Percentiles rank a stretch among this genome's conserved stretches.
phyloP scores from a whole-genome alignment of 208 protist genomes.

The Wallacemonas sp. region DNA sequence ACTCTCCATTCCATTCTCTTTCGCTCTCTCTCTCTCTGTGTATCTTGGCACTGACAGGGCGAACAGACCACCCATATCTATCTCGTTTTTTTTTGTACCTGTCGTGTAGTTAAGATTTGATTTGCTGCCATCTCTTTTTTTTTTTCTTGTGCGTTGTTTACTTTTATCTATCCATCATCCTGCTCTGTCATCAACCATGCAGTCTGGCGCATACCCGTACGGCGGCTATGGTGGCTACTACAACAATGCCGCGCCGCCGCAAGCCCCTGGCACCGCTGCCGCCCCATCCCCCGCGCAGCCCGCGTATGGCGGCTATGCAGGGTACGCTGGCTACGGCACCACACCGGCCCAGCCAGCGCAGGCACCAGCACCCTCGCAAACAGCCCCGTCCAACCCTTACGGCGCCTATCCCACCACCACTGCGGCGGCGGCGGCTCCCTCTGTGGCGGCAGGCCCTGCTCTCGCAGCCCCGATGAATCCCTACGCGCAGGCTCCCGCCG shows the following conservation, averaged over 20 bases:
- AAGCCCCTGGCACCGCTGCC: neutral
- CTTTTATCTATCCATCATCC: neutral
- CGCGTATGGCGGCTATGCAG: conserved; percentile 33
- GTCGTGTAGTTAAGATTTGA: neutral
- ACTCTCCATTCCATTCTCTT: too few species aligned
- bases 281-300: conserved; percentile 2
- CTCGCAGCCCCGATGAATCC: neutral
- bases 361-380: neutral
- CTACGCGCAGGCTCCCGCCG: neutral
- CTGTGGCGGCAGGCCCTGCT: neutral
- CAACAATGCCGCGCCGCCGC: neutral
- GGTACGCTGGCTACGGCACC: conserved; percentile 12
- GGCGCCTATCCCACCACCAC: neutral
- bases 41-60: too few species aligned
- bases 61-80: neutral
- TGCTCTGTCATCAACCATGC: neutral
- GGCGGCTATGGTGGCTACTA: conserved; percentile 21
- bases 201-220: neutral
- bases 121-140: conserved; percentile 17
- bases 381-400: neutral
- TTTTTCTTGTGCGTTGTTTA: neutral
- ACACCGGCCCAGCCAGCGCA: conserved; percentile 19
- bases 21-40: too few species aligned
- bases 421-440: neutral
- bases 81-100: conserved; percentile 21